Base-by-base conservation (phyloP, 2,329 filamentous ascomycete species). In the Talaromyces atroroseus region DNA sequence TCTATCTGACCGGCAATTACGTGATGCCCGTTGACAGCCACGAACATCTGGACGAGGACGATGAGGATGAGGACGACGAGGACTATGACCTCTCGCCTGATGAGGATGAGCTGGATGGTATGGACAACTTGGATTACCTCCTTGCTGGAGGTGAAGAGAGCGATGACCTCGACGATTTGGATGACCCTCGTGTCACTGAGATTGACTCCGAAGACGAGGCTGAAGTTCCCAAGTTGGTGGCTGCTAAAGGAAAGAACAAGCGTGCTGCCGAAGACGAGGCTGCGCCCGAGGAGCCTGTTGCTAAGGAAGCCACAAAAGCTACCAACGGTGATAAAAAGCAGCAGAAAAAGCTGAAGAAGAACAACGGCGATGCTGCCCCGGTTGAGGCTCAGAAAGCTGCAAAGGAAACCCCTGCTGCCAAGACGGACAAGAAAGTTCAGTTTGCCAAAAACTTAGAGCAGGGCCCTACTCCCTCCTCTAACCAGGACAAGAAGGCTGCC, bases 391-490 rank as follows among this genome's bases (percentile, higher is more conserved):
- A 86, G 72, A 78, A 83, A 59, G 79, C 81, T 56, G 76, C 77
- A 54, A 75, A 74, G 60, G 78, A 79, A 62, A 63, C 65, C 62
- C 59, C 70, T 53, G 73, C 79, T 62, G 74, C 73, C 62, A 85
- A 86, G 80, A 78, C 80, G 57, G 88, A 89, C 74, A 96, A 96
- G 85, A 97, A 96, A 81, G 94, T 99, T 60, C 90, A 96, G 75
- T 99, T 99, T 73, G 92, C 94, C 71, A 96, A 97, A 83, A 92
- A 97, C 76, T 90, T 99, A 61, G 94, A 97, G 81, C 91, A 95
- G 76, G 94, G 94, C 59, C 94, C 94, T 61, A 95, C 91, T 45
- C 85, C 86, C 63, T 86, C 89, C 57, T 32, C 46, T 21, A 77
- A 82, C 62, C 74, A 77, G 60, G 75, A 75, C 56, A 68, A 71